Evolutionary conservation across 2,329 filamentous ascomycete genomes (phyloP), one percentile per base, ranked within the genome.

Genomic region (Onygenales sp.): DNA sequence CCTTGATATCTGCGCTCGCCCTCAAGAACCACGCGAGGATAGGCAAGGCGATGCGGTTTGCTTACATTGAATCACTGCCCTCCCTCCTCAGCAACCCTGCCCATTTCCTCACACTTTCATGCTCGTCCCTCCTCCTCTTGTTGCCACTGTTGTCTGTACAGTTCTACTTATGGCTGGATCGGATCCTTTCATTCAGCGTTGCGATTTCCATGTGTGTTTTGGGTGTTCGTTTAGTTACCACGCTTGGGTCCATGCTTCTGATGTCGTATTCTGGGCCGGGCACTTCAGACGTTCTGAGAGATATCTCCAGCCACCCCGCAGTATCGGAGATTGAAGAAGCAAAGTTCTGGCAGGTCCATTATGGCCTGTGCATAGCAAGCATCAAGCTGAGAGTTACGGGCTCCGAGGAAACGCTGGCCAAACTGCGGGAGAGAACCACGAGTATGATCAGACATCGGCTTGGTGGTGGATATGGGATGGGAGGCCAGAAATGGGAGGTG

Each of bases 321-420:
- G 83, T 97, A 31, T 80, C 80, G 44, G 79, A 80, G 1, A 83
- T 98, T 46, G 89, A 96, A 54, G 91, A 96, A 64, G 92, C 91
- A 1, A 85, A 90, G 66, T 95, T 98, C 70, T 98, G 93, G 93
- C 93, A 98, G 74, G 93, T 96, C 11, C 93, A 98, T 71, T 96
- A 97, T 67, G 91, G 92, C 1, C 77, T 97, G 42, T 95, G 90
- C 65, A 95, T 97, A 86, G 93, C 93, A 7, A 96, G 94, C 66
- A 69, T 98, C 60, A 94, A 89, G 69, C 71, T 98, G 17, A 80
- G 84, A 55, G 81, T 95, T 31, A 67, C 72, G 55, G 85, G 84
- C 4, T 84, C 87, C 43, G 89, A 93, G 57, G 81, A 85, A 11
- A 80, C 84, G 5, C 74, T 94, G 55, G 78, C 78, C 55, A 86